phyloP scores from a whole-genome alignment of 1,284 basidiomycete species.

The Apiotrichum gracile region DNA sequence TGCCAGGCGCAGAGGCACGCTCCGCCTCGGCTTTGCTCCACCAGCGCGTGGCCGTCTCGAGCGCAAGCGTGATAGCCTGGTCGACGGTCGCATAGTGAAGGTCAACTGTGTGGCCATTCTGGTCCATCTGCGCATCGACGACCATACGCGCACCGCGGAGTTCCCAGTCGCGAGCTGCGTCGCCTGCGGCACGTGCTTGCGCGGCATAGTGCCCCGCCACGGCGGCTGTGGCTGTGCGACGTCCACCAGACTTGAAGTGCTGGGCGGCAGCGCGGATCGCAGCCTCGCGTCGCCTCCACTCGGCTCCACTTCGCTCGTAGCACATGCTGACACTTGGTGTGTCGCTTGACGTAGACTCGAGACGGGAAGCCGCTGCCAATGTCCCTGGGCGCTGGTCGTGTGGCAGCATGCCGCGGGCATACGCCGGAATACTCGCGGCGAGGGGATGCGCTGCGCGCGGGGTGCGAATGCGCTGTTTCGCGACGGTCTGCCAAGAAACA shows the following conservation, averaged over 20 bases:
- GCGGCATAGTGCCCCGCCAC: constrained; percentile 41
- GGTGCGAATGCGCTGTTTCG: background rate
- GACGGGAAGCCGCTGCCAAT: constrained; percentile 1
- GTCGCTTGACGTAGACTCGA: background rate
- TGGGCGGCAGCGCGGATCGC: constrained; percentile 37
- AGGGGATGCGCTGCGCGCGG: constrained; percentile 18
- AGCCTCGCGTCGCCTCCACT: constrained; percentile 24
- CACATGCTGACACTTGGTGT: constrained; percentile 28
- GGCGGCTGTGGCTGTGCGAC: constrained; percentile 12
- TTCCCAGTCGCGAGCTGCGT: constrained; percentile 31
- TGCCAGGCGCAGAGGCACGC: constrained; percentile 52
- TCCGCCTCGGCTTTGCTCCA: constrained; percentile 54
- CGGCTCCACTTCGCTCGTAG: constrained; percentile 24
- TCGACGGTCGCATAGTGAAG: constrained; percentile 34
- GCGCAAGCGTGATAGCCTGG: constrained; percentile 33
- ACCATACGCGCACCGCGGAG: constrained; percentile 37
- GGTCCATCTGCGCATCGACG: constrained; percentile 27
- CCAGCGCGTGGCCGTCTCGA: constrained; percentile 31
- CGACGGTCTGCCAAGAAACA: constrained; percentile 29
- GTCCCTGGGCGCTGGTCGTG: constrained; percentile 22
- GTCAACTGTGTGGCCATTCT: background rate
- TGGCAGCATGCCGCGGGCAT: constrained; percentile 23
- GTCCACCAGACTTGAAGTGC: constrained; percentile 20
- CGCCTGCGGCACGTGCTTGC: constrained; percentile 33
- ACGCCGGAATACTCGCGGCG: constrained; percentile 32